A percentile compares a stretch with the other conserved stretches of the same genome.
Evolutionary conservation across 371 early-diverging fungal genomes (phyloP).

Genomic region (Mortierella sp.): DNA sequence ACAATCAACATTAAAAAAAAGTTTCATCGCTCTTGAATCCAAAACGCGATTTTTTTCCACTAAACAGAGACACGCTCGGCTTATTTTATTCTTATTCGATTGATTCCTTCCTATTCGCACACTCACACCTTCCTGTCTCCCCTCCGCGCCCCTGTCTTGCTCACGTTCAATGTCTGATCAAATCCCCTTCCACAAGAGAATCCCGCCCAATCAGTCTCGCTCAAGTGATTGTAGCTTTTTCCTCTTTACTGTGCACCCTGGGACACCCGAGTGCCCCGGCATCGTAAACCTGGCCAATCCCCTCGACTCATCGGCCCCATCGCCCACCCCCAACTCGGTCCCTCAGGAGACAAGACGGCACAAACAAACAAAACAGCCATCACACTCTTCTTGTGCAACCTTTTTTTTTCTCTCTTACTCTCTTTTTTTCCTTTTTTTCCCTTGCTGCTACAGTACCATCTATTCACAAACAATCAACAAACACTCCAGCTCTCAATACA

Average conservation of each 20-base stretch:
- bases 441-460: no score
- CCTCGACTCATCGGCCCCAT: constrained; percentile 5
- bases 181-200: not conserved
- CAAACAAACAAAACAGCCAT: no score
- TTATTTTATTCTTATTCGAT: not conserved
- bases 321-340: constrained; percentile 1
- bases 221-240: not conserved
- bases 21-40: constrained; percentile 4
- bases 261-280: not conserved
- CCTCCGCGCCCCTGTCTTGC: not conserved
- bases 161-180: not conserved
- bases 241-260: not conserved
- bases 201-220: not conserved
- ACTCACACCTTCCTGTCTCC: not conserved
- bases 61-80: not conserved
- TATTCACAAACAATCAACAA: no score
- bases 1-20: not conserved
- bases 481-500: no score
- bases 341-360: not conserved
- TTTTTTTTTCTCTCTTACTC: not conserved
- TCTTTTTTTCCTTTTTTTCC: not conserved
- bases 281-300: constrained; percentile 8
- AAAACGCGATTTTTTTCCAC: not conserved
- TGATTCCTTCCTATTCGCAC: not conserved
- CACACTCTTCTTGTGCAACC: no score